phyloP scores from a whole-genome alignment of 1,139 yeast genomes.

The Sugiyamaella paludigena region DNA sequence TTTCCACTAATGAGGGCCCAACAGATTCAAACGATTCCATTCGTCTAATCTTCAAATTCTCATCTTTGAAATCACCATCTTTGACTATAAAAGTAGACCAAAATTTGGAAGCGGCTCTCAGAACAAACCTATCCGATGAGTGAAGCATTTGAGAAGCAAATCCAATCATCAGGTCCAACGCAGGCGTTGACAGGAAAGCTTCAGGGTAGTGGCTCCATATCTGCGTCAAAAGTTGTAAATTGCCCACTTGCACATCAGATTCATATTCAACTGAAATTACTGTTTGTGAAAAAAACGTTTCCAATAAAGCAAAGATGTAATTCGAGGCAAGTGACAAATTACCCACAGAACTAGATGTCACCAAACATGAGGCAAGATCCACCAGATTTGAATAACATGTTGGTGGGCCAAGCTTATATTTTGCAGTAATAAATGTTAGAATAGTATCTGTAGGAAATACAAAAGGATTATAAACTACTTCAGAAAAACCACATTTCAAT shows the following conservation, averaged over 20 bases:
- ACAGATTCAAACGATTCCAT: conserved; percentile 14
- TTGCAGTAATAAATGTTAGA: conserved; percentile 46
- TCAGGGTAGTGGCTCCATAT: conserved; percentile 20
- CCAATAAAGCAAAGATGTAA: conserved; percentile 22
- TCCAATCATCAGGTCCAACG: conserved; percentile 21
- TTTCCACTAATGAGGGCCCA: conserved; percentile 29
- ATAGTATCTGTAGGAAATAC: conserved; percentile 48
- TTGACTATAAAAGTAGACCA: conserved; percentile 58
- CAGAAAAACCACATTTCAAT: conserved; percentile 67
- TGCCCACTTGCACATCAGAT: conserved; percentile 29
- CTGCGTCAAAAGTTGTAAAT: conserved; percentile 30
- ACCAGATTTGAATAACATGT: conserved; percentile 27
- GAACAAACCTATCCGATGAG: conserved; percentile 62
- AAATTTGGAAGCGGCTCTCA: conserved; percentile 60
- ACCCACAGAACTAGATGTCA: conserved; percentile 23
- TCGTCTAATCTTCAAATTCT: conserved; percentile 31
- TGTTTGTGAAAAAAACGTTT: conserved; percentile 20
- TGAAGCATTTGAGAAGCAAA: conserved; percentile 45
- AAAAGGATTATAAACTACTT: conserved; percentile 62
- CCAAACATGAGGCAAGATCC: conserved; percentile 33
- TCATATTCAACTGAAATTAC: conserved; percentile 19
- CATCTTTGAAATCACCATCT: not conserved
- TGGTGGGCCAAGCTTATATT: conserved; percentile 35
- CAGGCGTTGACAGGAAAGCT: conserved; percentile 20
- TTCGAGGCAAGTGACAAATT: conserved; percentile 6